These are phyloP conservation scores for Epichloe elymi DNA, from an alignment of 2,329 filamentous ascomycete species.

Conservation along the genomic window DNA sequence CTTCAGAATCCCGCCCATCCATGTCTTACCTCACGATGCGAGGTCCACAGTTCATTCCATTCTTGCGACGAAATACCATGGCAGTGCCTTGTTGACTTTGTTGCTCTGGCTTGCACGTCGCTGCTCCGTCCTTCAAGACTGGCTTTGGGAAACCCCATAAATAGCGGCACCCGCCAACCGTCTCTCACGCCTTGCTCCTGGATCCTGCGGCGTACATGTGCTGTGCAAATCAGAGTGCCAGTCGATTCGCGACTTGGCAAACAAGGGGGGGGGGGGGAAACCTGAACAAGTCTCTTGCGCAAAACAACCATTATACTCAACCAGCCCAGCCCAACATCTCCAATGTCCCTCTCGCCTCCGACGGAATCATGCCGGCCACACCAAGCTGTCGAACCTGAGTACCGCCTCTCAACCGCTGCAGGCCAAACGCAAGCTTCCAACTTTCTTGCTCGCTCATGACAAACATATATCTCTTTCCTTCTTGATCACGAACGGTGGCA, in stretches of 20 bases:
- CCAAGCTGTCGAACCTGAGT: slow-evolving; percentile 47
- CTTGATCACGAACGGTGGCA: slow-evolving; percentile 51
- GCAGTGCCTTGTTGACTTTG: not conserved
- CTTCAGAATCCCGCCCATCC: not conserved
- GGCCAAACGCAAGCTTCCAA: slow-evolving; percentile 52
- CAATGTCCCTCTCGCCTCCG: slow-evolving; percentile 41
- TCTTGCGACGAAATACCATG: not conserved
- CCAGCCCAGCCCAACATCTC: slow-evolving; percentile 44
- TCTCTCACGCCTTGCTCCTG: not conserved
- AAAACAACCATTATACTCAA: slow-evolving; percentile 4
- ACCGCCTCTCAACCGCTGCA: slow-evolving; percentile 47
- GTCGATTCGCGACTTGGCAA: not conserved
- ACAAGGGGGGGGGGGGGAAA: not conserved
- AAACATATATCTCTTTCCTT: slow-evolving; percentile 53
- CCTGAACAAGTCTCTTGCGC: not conserved
- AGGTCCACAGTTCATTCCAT: not conserved
- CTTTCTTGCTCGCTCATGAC: slow-evolving; percentile 50
- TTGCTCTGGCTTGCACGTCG: not conserved
- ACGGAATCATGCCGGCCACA: slow-evolving; percentile 39
- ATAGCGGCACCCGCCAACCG: not conserved
- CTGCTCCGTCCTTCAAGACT: not conserved
- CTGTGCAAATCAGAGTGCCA: not conserved
- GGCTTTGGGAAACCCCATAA: not conserved
- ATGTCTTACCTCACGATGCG: not conserved
- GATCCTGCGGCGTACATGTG: not conserved